Percentiles rank a stretch among this genome's conserved stretches.
Evolutionary conservation across 1,284 basidiomycete genomes (phyloP).

Genomic region (Rhizoctonia solani): DNA sequence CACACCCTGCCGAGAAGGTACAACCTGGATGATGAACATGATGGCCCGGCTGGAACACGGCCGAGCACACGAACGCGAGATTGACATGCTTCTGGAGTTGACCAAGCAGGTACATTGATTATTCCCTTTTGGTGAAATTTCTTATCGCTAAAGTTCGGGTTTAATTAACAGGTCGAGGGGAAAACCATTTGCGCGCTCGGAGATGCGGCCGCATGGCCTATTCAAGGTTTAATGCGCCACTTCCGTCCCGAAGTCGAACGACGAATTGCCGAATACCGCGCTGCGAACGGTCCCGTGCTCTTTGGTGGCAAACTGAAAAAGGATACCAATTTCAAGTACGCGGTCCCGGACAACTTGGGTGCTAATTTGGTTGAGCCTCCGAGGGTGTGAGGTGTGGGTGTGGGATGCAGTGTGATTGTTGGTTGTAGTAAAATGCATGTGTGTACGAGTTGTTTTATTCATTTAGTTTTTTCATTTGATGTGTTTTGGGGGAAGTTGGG

Average conservation of each 20-base stretch:
- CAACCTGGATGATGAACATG: slow-evolving; percentile 99
- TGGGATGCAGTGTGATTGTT: no score
- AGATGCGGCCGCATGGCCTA: slow-evolving; percentile 98
- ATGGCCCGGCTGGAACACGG: slow-evolving; percentile 93
- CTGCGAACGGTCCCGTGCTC: slow-evolving; percentile 79
- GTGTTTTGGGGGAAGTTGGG: no score
- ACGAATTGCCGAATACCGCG: slow-evolving; percentile 81
- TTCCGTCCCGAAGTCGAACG: slow-evolving; percentile 94
- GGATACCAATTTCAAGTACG: slow-evolving; percentile 72
- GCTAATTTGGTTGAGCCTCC: slow-evolving; percentile 48
- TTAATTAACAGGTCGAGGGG: slow-evolving; percentile 80
- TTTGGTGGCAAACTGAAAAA: slow-evolving; percentile 84
- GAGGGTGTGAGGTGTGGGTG: no score
- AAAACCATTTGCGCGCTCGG: slow-evolving; percentile 95
- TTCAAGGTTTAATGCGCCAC: slow-evolving; percentile 94
- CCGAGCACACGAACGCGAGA: slow-evolving; percentile 87
- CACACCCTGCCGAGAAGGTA: slow-evolving; percentile 95
- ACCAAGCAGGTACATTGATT: slow-evolving; percentile 50
- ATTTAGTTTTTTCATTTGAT: no score
- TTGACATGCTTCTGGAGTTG: slow-evolving; percentile 94
- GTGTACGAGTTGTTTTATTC: no score
- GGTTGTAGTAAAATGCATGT: no score
- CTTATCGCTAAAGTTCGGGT: neutral
- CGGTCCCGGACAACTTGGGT: slow-evolving; percentile 83
- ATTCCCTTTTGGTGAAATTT: slow-evolving; percentile 8